Percentiles rank a stretch among this genome's conserved stretches.
phyloP scores from a whole-genome alignment of 495 filamentous ascomycete species.

The Neurospora sp. region DNA sequence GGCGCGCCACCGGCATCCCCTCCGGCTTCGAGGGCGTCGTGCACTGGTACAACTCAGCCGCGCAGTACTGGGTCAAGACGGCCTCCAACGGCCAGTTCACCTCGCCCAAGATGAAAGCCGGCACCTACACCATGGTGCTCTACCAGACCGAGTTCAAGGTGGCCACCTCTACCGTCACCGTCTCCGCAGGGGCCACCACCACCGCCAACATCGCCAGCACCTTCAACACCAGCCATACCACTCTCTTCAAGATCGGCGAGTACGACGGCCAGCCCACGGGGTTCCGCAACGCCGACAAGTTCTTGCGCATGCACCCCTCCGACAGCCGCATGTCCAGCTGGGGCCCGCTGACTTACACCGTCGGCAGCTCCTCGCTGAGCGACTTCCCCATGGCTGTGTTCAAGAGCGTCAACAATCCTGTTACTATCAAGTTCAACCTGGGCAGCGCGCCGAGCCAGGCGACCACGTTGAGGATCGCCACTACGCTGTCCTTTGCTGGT shows the following conservation, averaged over 20 bases:
- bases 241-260: constrained; percentile 54
- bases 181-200: constrained; percentile 43
- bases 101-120: constrained; percentile 57
- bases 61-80: constrained; percentile 56
- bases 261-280: constrained; percentile 55
- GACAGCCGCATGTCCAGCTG: constrained; percentile 52
- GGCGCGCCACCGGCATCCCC: constrained; percentile 42
- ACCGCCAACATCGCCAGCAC: constrained; percentile 45
- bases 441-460: constrained; percentile 35
- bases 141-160: constrained; percentile 56
- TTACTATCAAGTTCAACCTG: constrained; percentile 53
- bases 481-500: constrained; percentile 52
- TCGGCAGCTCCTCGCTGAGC: constrained; percentile 38
- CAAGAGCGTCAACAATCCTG: constrained; percentile 50
- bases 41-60: constrained; percentile 54
- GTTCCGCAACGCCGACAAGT: constrained; percentile 56
- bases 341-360: constrained; percentile 49
- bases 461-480: constrained; percentile 52
- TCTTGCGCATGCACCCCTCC: constrained; percentile 57
- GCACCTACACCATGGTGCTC: constrained; percentile 56
- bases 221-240: constrained; percentile 25
- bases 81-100: constrained; percentile 44
- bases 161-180: constrained; percentile 41
- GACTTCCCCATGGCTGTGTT: constrained; percentile 60
- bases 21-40: constrained; percentile 45